Conservation (phyloP, 306 rosid genomes). For the Prunus armeniaca region DNA sequence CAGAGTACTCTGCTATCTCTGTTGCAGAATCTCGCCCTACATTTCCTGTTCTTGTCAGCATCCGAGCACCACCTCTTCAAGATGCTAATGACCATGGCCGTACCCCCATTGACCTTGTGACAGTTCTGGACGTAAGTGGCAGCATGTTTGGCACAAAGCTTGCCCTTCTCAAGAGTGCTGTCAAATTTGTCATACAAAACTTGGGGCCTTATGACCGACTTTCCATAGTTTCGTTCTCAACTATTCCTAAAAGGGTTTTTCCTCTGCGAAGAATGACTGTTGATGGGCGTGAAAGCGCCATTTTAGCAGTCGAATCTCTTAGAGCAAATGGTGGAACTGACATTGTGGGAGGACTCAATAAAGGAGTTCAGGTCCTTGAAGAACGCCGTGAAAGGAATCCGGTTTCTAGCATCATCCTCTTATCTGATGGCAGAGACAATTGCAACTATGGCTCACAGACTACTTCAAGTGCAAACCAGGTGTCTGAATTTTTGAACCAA, state of each 20-base stretch:
- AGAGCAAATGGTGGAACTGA: constrained; percentile 8
- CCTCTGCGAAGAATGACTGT: constrained; percentile 28
- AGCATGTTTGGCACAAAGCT: constrained; percentile 35
- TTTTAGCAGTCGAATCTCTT: neutral
- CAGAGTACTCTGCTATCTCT: constrained; percentile 4
- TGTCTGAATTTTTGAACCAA: neutral
- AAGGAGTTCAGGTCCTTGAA: constrained; percentile 26
- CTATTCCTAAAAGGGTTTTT: constrained; percentile 19
- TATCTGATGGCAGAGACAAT: constrained; percentile 33
- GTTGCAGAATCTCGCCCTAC: neutral
- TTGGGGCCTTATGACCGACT: constrained; percentile 34
- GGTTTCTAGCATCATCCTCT: constrained; percentile 31
- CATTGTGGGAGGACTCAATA: constrained; percentile 27
- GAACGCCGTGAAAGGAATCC: constrained; percentile 26
- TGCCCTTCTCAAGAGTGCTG: constrained; percentile 20
- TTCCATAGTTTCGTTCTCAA: constrained; percentile 29
- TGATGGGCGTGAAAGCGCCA: constrained; percentile 5
- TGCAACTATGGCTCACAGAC: neutral
- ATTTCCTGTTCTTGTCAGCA: constrained; percentile 11
- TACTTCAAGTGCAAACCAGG: neutral
- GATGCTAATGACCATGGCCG: neutral
- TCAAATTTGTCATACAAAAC: constrained; percentile 31
- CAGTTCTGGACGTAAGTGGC: constrained; percentile 34
- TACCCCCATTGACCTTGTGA: constrained; percentile 31
- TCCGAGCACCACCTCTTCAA: constrained; percentile 6